Evolutionary conservation across 768 basidiomycete species (phyloP).

Genomic region (Trichaptum fuscoviolaceum): DNA sequence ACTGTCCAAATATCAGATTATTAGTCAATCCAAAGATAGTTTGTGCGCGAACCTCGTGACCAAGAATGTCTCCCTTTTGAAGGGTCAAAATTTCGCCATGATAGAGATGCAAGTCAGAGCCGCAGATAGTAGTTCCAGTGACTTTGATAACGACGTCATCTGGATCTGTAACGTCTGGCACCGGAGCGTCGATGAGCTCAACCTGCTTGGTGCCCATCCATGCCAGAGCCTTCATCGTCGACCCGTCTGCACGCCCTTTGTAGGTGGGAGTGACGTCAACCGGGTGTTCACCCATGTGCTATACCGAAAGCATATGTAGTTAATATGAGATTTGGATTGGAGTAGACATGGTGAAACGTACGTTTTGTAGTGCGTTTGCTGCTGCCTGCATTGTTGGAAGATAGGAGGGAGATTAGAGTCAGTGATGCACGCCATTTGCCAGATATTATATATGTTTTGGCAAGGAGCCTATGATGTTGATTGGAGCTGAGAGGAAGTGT

Average conservation of each 20-base stretch:
- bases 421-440: background rate
- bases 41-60: slow-evolving; percentile 48
- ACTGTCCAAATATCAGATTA: slow-evolving; percentile 25
- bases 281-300: slow-evolving; percentile 17
- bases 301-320: background rate
- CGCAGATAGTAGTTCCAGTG: slow-evolving; percentile 72
- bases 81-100: slow-evolving; percentile 66
- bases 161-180: slow-evolving; percentile 62
- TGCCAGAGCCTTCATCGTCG: slow-evolving; percentile 62
- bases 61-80: slow-evolving; percentile 70
- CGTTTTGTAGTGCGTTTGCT: slow-evolving; percentile 25
- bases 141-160: slow-evolving; percentile 72
- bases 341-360: slow-evolving; percentile 11
- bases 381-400: slow-evolving; percentile 23
- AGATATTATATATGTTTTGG: background rate
- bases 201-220: slow-evolving; percentile 59
- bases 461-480: background rate
- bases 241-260: slow-evolving; percentile 43
- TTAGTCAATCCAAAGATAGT: no score
- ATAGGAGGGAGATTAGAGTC: background rate
- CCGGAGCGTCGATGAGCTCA: slow-evolving; percentile 38
- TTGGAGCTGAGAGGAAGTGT: background rate
- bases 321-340: background rate
- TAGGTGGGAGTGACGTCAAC: slow-evolving; percentile 26
- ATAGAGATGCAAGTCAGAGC: slow-evolving; percentile 60